Evolutionary conservation across 306 rosid genomes (phyloP).

Genomic region (Sicyos baderoa): DNA sequence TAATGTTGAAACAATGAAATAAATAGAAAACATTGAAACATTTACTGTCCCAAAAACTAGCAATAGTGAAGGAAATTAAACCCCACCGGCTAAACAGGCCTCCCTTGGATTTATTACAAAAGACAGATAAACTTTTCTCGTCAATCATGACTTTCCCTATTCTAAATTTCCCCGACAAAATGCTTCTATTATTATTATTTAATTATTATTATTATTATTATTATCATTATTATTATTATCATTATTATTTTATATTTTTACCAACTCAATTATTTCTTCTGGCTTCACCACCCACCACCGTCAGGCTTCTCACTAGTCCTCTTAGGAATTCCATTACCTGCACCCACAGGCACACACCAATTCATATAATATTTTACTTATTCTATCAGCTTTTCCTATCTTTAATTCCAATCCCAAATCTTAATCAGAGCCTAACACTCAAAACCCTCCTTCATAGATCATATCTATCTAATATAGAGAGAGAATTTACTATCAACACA

Average conservation of each 20-base stretch:
- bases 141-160: background rate
- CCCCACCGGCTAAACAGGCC: background rate
- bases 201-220: too few species aligned
- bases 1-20: background rate
- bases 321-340: conserved; percentile 85
- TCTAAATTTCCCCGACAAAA: background rate
- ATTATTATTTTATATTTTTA: background rate
- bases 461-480: too few species aligned
- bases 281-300: background rate
- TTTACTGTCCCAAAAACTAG: background rate
- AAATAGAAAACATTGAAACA: background rate
- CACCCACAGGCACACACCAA: conserved; percentile 14
- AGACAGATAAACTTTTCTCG: background rate
- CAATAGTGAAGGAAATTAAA: background rate
- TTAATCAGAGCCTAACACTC: too few species aligned
- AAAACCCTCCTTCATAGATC: background rate
- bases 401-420: background rate
- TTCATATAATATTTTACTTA: background rate
- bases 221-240: too few species aligned
- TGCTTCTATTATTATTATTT: too few species aligned
- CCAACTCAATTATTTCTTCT: background rate
- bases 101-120: conserved; percentile 1
- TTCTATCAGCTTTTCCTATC: background rate
- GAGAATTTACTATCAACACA: too few species aligned
- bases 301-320: conserved; percentile 54